These are phyloP conservation scores for Nigrospora sphaerica DNA, from an alignment of 2,329 filamentous ascomycete species.

Conservation along the genomic window DNA sequence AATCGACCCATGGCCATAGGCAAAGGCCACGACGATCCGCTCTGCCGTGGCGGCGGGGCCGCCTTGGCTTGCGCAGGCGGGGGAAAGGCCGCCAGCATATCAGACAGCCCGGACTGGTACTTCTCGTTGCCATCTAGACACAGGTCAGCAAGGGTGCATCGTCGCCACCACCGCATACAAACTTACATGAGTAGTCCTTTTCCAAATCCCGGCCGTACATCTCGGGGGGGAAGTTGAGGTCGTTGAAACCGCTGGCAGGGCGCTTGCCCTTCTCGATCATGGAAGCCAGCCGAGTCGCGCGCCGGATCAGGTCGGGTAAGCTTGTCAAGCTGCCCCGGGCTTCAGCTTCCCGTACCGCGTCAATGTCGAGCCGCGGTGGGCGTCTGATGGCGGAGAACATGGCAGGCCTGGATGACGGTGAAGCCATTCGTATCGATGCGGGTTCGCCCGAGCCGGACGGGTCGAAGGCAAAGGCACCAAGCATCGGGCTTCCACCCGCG, in stretches of 20 bases:
- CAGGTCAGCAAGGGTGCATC: conserved; percentile 7
- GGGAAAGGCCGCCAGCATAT: conserved; percentile 60
- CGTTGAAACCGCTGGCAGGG: conserved; percentile 52
- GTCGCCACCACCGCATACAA: background rate
- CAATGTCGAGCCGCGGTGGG: conserved; percentile 74
- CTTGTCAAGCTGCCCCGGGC: conserved; percentile 85
- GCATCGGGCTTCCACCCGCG: no score
- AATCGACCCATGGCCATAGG: conserved; percentile 19
- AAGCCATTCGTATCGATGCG: no score
- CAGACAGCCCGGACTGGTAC: conserved; percentile 48
- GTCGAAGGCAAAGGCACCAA: no score
- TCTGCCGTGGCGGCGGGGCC: conserved; percentile 34
- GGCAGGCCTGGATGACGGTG: conserved; percentile 21
- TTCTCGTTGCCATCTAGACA: conserved; percentile 30
- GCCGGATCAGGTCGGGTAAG: conserved; percentile 80
- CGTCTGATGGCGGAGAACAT: conserved; percentile 49
- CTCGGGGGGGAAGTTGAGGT: conserved; percentile 43
- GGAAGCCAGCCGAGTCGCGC: conserved; percentile 78
- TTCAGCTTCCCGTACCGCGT: conserved; percentile 74
- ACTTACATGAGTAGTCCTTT: conserved; percentile 32
- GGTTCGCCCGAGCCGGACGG: no score
- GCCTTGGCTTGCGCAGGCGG: conserved; percentile 46
- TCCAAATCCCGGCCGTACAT: conserved; percentile 27
- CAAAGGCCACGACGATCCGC: conserved; percentile 44
- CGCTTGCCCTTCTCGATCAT: conserved; percentile 78